Percentiles rank a stretch among this genome's conserved stretches.
phyloP scores from a whole-genome alignment of 305 asterid genomes.

The Ajuga reptans region DNA sequence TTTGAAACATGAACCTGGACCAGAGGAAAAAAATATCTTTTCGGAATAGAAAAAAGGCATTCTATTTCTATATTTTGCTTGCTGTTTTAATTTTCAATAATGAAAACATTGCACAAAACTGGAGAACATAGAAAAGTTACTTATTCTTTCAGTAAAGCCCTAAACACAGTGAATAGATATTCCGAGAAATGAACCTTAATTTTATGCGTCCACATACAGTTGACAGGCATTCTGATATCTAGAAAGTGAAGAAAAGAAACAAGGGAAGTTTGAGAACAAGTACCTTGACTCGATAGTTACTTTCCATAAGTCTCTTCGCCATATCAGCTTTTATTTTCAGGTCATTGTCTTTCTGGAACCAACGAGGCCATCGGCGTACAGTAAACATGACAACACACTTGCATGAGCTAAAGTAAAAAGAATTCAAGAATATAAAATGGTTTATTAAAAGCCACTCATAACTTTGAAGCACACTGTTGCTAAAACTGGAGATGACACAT shows the following conservation, averaged over 20 bases:
- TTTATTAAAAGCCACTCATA: background rate
- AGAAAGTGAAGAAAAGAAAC: background rate
- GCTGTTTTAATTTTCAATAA: background rate
- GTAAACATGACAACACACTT: conserved; percentile 5
- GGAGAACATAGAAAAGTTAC: background rate
- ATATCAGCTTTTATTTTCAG: conserved; percentile 69
- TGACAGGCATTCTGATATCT: background rate
- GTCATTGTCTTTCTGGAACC: conserved; percentile 53
- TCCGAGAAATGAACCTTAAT: background rate
- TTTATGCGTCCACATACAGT: background rate
- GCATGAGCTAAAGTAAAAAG: conserved; percentile 5
- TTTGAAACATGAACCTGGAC: no score
- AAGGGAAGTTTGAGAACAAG: conserved; percentile 8
- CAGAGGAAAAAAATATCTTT: no score
- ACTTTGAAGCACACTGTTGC: background rate
- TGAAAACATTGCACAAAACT: background rate
- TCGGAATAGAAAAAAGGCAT: no score
- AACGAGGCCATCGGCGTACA: conserved; percentile 18
- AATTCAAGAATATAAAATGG: background rate
- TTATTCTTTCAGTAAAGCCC: background rate
- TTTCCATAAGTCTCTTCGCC: conserved; percentile 69
- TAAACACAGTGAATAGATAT: background rate
- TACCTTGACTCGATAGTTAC: conserved; percentile 83
- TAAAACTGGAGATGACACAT: background rate
- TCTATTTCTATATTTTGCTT: no score